phyloP scores from a whole-genome alignment of 2,329 filamentous ascomycete genomes.

The Ceratocystis cacaofunesta region DNA sequence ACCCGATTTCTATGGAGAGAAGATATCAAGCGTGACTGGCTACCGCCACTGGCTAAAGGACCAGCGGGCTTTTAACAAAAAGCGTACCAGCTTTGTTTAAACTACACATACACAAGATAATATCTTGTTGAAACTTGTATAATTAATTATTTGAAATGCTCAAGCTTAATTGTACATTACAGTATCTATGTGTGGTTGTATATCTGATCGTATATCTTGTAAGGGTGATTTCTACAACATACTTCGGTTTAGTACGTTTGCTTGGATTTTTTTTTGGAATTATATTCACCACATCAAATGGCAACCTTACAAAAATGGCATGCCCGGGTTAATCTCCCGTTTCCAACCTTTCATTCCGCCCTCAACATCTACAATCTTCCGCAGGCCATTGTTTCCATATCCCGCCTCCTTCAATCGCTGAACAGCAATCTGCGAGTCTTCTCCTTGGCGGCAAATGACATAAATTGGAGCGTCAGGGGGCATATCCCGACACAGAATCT shows the following conservation, averaged over 20 bases:
- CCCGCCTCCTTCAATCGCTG: conserved; percentile 49
- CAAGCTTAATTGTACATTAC: too few species aligned
- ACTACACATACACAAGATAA: neutral
- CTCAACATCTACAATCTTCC: conserved; percentile 53
- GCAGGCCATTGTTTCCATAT: conserved; percentile 34
- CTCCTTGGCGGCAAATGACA: conserved; percentile 58
- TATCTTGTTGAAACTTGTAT: neutral
- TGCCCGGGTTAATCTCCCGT: conserved; percentile 43
- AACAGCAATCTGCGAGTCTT: conserved; percentile 61
- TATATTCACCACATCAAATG: neutral
- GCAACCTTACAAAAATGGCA: conserved; percentile 35
- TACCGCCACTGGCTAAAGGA: conserved; percentile 97
- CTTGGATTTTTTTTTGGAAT: neutral
- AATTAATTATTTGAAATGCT: neutral
- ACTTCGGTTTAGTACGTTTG: neutral
- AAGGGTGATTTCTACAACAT: neutral
- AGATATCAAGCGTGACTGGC: conserved; percentile 81
- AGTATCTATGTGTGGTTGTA: too few species aligned
- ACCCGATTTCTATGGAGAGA: conserved; percentile 96
- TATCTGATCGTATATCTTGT: too few species aligned
- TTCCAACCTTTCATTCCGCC: conserved; percentile 64
- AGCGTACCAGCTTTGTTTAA: conserved; percentile 52
- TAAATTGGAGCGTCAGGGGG: conserved; percentile 43
- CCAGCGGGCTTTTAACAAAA: conserved; percentile 91
- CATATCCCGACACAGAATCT: conserved; percentile 29